Evolutionary conservation across 768 basidiomycete genomes (phyloP).

Genomic region (Tephrocybe sp.): DNA sequence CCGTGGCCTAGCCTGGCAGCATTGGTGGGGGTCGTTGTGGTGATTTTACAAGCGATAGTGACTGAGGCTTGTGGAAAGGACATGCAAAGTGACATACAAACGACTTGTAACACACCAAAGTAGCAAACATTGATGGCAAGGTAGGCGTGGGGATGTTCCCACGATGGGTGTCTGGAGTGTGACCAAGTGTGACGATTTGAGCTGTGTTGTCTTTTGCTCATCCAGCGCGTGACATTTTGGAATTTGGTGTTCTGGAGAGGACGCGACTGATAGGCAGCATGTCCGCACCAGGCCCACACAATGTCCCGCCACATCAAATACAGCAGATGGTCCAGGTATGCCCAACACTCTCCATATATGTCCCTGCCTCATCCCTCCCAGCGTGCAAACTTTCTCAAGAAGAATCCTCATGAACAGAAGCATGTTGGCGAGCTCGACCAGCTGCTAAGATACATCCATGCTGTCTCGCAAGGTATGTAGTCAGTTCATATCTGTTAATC

Average conservation of each 20-base stretch:
- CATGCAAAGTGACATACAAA: too few relatives aligned
- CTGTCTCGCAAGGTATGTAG: conserved; percentile 36
- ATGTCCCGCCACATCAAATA: conserved; percentile 30
- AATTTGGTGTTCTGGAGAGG: conserved; percentile 17
- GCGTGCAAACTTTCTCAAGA: conserved; percentile 48
- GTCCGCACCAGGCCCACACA: conserved; percentile 33
- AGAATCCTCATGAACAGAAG: conserved; percentile 50
- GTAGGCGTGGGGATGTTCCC: too few relatives aligned
- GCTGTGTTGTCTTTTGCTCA: conserved; percentile 29
- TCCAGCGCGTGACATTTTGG: conserved; percentile 29
- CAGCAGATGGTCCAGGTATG: conserved; percentile 43
- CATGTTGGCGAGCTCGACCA: conserved; percentile 42
- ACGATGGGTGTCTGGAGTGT: too few relatives aligned
- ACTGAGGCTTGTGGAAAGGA: too few relatives aligned
- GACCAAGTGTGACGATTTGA: conserved; percentile 15
- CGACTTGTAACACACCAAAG: too few relatives aligned
- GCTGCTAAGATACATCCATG: conserved; percentile 46
- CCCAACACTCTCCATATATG: conserved; percentile 13
- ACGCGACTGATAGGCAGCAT: conserved; percentile 28
- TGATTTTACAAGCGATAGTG: too few relatives aligned
- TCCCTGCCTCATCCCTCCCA: conserved; percentile 20
- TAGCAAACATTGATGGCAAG: too few relatives aligned
- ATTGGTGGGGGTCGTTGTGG: too few relatives aligned
- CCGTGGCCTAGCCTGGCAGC: too few relatives aligned
- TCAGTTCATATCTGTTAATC: conserved; percentile 7